Conservation (phyloP, 2,329 filamentous ascomycete species). For the Fonsecaea pedrosoi region DNA sequence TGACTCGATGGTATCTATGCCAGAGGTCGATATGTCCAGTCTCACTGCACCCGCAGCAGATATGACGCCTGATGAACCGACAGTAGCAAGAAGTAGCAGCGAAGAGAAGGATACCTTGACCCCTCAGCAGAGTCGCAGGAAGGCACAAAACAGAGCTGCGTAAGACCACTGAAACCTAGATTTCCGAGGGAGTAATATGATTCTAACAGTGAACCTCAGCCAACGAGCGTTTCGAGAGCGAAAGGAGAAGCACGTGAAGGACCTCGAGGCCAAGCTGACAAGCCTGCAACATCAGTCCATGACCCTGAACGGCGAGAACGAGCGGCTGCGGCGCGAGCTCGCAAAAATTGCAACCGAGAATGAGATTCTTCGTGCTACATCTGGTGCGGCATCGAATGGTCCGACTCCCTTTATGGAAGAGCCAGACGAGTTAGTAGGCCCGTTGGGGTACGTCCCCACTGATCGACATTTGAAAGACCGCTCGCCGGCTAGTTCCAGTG, state of each 20-base stretch:
- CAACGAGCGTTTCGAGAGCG: slow-evolving; percentile 96
- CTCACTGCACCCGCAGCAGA: slow-evolving; percentile 41
- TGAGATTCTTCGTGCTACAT: slow-evolving; percentile 85
- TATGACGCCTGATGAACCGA: slow-evolving; percentile 42
- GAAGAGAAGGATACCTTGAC: slow-evolving; percentile 62
- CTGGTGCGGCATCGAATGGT: slow-evolving; percentile 46
- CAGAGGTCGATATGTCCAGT: slow-evolving; percentile 43
- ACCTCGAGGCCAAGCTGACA: slow-evolving; percentile 85
- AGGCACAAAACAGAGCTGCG: slow-evolving; percentile 76
- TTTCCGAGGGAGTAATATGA: neutral
- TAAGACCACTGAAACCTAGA: slow-evolving; percentile 53
- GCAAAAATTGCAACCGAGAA: slow-evolving; percentile 88
- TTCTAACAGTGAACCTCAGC: slow-evolving; percentile 54
- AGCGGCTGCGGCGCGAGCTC: slow-evolving; percentile 81
- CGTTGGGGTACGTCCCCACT: slow-evolving; percentile 73
- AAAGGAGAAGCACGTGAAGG: slow-evolving; percentile 92
- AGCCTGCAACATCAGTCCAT: slow-evolving; percentile 76
- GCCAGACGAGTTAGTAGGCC: slow-evolving; percentile 59
- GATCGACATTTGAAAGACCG: slow-evolving; percentile 71
- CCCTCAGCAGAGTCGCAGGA: slow-evolving; percentile 66
- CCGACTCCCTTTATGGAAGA: slow-evolving; percentile 38
- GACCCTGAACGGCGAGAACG: slow-evolving; percentile 79
- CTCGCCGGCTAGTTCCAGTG: slow-evolving; percentile 34
- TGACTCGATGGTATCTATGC: slow-evolving; percentile 43
- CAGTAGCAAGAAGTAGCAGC: slow-evolving; percentile 52